These are phyloP conservation scores for Hemileccinum hortonii DNA, from an alignment of 1,284 basidiomycete genomes.

Conservation along the genomic window DNA sequence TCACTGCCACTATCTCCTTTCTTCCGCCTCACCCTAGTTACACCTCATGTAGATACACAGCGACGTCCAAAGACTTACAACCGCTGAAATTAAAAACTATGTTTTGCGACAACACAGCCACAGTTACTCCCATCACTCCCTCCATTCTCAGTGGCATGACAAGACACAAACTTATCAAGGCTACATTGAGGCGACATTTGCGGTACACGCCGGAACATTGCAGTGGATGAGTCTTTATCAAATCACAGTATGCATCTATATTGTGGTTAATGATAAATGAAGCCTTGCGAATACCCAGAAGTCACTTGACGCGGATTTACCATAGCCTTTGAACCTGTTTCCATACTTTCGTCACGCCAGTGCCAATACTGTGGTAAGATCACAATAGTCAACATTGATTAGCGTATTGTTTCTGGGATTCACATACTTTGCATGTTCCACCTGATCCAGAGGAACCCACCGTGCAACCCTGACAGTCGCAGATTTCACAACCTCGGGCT, in stretches of 20 bases:
- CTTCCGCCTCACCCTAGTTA: no score
- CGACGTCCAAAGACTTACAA: no score
- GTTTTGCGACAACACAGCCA: no score
- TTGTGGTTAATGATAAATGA: neutral
- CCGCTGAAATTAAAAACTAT: no score
- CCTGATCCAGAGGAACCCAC: constrained; percentile 58
- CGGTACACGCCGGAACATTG: no score
- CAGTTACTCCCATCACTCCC: no score
- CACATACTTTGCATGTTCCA: constrained; percentile 64
- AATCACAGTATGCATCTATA: neutral
- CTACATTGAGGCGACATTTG: neutral
- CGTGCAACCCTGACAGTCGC: constrained; percentile 17
- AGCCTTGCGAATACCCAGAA: neutral
- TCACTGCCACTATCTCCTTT: no score
- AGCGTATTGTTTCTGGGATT: neutral
- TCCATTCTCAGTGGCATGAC: no score
- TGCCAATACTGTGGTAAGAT: constrained; percentile 48
- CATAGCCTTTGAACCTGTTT: constrained; percentile 37
- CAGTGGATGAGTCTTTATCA: neutral
- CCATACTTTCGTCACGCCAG: constrained; percentile 64
- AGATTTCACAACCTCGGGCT: constrained; percentile 13
- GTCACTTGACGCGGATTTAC: constrained; percentile 2
- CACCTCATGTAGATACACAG: no score
- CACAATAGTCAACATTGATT: constrained; percentile 1
- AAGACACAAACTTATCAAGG: no score